phyloP scores from a whole-genome alignment of 371 early-diverging fungal species.

The Apophysomyces trapeziformis region DNA sequence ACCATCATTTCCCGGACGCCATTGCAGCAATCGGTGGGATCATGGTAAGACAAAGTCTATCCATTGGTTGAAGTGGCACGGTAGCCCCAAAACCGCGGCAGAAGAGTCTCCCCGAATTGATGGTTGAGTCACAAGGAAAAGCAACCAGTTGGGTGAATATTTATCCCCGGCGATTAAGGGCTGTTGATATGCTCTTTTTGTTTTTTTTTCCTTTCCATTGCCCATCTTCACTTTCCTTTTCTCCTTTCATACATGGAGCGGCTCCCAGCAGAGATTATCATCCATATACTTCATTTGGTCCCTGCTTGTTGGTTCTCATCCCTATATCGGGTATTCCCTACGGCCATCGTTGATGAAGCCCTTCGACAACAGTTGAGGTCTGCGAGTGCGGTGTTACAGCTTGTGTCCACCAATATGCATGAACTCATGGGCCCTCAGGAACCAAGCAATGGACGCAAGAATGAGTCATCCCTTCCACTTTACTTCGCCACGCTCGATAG shows the following conservation, averaged over 20 bases:
- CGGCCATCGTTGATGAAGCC: conserved; percentile 36
- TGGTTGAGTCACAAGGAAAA: no score
- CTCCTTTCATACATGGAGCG: conserved; percentile 22
- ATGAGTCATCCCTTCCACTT: conserved; percentile 38
- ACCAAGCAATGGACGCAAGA: conserved; percentile 20
- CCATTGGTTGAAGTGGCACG: no score
- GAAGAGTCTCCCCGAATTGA: background rate
- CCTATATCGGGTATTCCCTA: conserved; percentile 37
- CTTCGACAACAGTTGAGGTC: conserved; percentile 31
- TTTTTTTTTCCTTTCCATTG: conserved; percentile 2
- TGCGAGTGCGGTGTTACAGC: conserved; percentile 20
- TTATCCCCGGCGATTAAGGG: background rate
- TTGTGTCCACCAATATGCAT: conserved; percentile 53
- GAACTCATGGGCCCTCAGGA: conserved; percentile 33
- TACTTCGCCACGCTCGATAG: conserved; percentile 33
- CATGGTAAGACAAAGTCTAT: no score
- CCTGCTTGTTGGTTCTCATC: conserved; percentile 27
- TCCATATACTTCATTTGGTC: conserved; percentile 38
- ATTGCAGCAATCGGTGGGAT: no score
- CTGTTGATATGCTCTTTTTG: no score
- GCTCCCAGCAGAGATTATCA: conserved; percentile 41
- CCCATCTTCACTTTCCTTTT: conserved; percentile 21
- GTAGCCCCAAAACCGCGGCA: background rate
- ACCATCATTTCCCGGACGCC: no score
- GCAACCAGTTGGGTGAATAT: background rate